Percentiles rank a stretch among this genome's conserved stretches.
These are phyloP conservation scores for Vigna hirtella DNA, from an alignment of 306 rosid species.

Conservation along the genomic window DNA sequence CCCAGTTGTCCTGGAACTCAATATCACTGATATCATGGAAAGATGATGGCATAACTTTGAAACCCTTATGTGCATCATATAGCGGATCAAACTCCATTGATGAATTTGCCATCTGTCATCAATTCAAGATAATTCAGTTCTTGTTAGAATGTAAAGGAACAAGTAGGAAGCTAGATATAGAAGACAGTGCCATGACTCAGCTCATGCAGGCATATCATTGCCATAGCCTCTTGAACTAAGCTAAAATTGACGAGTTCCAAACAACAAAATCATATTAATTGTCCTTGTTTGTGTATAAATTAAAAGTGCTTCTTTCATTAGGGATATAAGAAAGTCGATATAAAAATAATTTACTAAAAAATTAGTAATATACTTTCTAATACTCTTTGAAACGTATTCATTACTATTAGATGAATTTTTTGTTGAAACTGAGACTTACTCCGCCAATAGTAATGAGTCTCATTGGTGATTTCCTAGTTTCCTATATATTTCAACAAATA, in stretches of 20 bases:
- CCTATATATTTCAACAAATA: too few species aligned
- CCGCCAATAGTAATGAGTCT: neutral
- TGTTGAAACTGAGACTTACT: neutral
- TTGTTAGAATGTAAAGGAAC: constrained; percentile 28
- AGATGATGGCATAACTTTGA: constrained; percentile 85
- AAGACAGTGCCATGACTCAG: neutral
- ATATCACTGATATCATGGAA: constrained; percentile 91
- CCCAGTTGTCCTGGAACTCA: constrained; percentile 96
- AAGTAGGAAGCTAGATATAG: constrained; percentile 7
- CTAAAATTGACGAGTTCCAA: constrained; percentile 10
- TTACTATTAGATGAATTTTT: neutral
- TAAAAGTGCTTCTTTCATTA: neutral
- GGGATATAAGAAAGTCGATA: neutral
- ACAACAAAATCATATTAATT: constrained; percentile 2
- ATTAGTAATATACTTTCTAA: neutral
- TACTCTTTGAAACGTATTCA: neutral
- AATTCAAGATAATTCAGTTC: constrained; percentile 41
- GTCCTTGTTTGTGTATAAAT: too few species aligned
- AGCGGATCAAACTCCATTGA: constrained; percentile 78
- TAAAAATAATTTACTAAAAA: neutral
- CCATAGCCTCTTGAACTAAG: neutral
- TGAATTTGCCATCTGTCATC: constrained; percentile 70
- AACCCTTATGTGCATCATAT: constrained; percentile 81
- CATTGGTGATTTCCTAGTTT: neutral
- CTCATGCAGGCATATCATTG: constrained; percentile 15